Conservation (phyloP, 2,329 filamentous ascomycete genomes). For the Lachnellula subtilissima region DNA sequence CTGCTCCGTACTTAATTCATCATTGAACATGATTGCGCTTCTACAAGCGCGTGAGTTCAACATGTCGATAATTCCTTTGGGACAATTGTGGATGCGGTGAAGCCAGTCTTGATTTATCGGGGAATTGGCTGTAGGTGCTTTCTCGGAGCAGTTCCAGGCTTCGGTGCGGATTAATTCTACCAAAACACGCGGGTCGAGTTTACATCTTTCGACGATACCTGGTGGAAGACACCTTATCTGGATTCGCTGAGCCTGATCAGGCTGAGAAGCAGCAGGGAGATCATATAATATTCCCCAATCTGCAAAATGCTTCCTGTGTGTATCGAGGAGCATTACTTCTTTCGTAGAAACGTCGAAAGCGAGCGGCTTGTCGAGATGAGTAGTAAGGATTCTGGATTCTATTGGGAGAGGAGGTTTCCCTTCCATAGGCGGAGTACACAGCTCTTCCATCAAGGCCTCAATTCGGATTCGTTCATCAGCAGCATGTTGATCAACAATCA, state of each 20-base stretch:
- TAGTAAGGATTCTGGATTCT: constrained; percentile 28
- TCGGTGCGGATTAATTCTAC: constrained; percentile 72
- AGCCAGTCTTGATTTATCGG: constrained; percentile 46
- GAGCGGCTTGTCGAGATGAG: constrained; percentile 48
- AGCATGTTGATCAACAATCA: constrained; percentile 89
- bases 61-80: constrained; percentile 69
- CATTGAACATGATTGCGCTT: constrained; percentile 85
- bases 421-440: constrained; percentile 38
- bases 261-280: not conserved
- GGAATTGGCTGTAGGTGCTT: not conserved
- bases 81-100: constrained; percentile 61
- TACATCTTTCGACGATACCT: constrained; percentile 71
- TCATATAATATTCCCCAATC: constrained; percentile 67
- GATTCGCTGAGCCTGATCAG: constrained; percentile 30
- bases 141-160: constrained; percentile 53
- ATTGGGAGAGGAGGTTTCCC: not conserved
- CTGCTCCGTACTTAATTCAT: constrained; percentile 52
- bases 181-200: constrained; percentile 63
- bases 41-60: constrained; percentile 72
- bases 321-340: constrained; percentile 57
- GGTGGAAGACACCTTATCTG: constrained; percentile 59
- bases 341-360: constrained; percentile 58
- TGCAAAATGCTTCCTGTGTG: constrained; percentile 52
- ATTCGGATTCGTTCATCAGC: constrained; percentile 84
- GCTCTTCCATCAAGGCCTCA: constrained; percentile 62